Evolutionary conservation across 2,329 filamentous ascomycete genomes (phyloP).

Genomic region (Arthrobotrys musiformis): DNA sequence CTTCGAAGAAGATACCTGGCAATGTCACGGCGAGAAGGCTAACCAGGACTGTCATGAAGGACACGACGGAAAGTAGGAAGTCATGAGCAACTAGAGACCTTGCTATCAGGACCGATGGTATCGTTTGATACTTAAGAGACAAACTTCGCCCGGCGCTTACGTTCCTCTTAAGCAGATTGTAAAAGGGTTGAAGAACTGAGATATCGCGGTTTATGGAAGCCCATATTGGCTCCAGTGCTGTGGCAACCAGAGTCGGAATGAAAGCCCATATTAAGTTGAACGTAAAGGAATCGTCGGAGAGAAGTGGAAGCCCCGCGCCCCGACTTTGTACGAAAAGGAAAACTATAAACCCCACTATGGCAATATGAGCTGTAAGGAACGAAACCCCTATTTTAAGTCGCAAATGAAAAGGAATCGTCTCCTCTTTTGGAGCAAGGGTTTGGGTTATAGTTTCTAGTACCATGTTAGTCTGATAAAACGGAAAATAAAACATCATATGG

Average conservation of each 20-base stretch:
- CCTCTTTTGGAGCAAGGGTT: not conserved
- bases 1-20: slow-evolving; percentile 16
- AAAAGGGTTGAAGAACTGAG: slow-evolving; percentile 27
- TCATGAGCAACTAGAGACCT: slow-evolving; percentile 6
- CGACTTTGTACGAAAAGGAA: not conserved
- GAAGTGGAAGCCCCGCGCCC: not conserved
- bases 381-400: not conserved
- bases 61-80: slow-evolving; percentile 26
- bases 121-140: slow-evolving; percentile 27
- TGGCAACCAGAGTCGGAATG: slow-evolving; percentile 21
- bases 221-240: slow-evolving; percentile 26
- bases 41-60: slow-evolving; percentile 5
- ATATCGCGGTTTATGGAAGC: slow-evolving; percentile 28
- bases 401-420: slow-evolving; percentile 12
- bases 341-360: not conserved
- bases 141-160: slow-evolving; percentile 2
- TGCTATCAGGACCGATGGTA: not conserved
- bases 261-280: slow-evolving; percentile 34
- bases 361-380: not conserved
- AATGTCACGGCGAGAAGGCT: slow-evolving; percentile 28
- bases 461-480: not conserved
- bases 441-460: not conserved
- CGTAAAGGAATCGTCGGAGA: not conserved
- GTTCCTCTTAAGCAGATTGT: slow-evolving; percentile 29
- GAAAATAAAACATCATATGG: not conserved